Evolutionary conservation across 495 filamentous ascomycete genomes (phyloP).

Genomic region (Aspergillus egyptiacus): DNA sequence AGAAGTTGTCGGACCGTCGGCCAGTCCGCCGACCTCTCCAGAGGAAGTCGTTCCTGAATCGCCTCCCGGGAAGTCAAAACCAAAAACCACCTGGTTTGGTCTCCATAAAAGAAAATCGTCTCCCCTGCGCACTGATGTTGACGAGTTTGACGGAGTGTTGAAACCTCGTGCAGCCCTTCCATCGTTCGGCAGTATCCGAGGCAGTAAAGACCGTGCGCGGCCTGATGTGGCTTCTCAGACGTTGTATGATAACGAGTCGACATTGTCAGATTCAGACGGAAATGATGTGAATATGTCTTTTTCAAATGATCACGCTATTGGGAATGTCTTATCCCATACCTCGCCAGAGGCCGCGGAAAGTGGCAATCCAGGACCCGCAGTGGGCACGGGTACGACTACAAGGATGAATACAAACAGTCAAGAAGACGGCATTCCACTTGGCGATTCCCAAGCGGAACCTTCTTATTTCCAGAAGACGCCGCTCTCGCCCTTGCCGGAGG

Average conservation of each 20-base stretch:
- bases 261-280: not conserved
- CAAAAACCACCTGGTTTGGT: constrained; percentile 51
- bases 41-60: constrained; percentile 46
- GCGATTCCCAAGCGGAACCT: not conserved
- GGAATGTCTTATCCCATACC: constrained; percentile 44
- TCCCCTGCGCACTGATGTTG: constrained; percentile 27
- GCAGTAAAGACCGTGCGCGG: constrained; percentile 27
- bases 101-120: constrained; percentile 44
- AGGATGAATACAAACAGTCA: not conserved
- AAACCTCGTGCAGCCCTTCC: constrained; percentile 71
- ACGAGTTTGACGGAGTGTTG: constrained; percentile 61
- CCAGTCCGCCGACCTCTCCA: constrained; percentile 43
- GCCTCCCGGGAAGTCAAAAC: constrained; percentile 38
- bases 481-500: not conserved
- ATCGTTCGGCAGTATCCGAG: constrained; percentile 76
- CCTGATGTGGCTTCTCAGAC: constrained; percentile 28
- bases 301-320: constrained; percentile 63
- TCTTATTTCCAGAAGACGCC: not conserved
- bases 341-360: constrained; percentile 1
- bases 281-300: constrained; percentile 19
- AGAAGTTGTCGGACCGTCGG: constrained; percentile 55
- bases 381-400: not conserved
- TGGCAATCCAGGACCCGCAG: not conserved
- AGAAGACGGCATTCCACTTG: not conserved
- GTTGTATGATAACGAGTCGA: constrained; percentile 19